Percentiles rank a stretch among this genome's conserved stretches.
Conservation (phyloP, 1,284 basidiomycete species). For the Paramarasmius palmivorus region DNA sequence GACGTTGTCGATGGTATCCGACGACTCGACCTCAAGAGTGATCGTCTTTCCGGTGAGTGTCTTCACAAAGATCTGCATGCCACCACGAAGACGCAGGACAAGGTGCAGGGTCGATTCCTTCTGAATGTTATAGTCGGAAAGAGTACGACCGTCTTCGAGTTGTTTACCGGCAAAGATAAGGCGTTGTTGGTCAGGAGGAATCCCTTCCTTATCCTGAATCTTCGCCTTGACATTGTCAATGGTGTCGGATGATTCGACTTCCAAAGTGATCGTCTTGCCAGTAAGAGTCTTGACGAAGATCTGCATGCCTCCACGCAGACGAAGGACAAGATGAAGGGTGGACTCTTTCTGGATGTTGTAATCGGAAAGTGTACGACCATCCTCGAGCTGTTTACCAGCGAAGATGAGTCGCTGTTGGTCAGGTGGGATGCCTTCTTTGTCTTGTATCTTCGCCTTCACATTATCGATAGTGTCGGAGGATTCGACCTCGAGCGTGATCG, state of each 20-base stretch:
- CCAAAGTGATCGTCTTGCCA: conserved; percentile 51
- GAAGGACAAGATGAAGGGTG: conserved; percentile 63
- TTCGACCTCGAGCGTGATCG: conserved; percentile 83
- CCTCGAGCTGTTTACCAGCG: conserved; percentile 63
- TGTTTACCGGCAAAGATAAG: conserved; percentile 68
- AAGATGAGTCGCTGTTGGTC: conserved; percentile 42
- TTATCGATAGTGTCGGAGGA: conserved; percentile 75
- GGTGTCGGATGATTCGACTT: conserved; percentile 52
- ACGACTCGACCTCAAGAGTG: conserved; percentile 51
- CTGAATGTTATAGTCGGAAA: conserved; percentile 41
- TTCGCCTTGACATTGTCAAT: conserved; percentile 56
- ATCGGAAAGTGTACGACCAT: conserved; percentile 61
- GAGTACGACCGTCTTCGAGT: conserved; percentile 59
- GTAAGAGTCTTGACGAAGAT: conserved; percentile 71
- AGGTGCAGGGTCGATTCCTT: conserved; percentile 69
- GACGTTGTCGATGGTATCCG: conserved; percentile 52
- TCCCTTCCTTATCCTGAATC: conserved; percentile 55
- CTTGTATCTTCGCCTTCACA: conserved; percentile 58
- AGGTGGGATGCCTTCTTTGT: conserved; percentile 29
- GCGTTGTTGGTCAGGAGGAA: conserved; percentile 65
- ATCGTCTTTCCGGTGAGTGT: conserved; percentile 57
- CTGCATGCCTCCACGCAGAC: conserved; percentile 73
- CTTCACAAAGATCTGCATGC: conserved; percentile 76
- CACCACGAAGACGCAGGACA: conserved; percentile 66
- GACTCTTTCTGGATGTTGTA: conserved; percentile 73